Evolutionary conservation across 2,329 filamentous ascomycete genomes (phyloP), one percentile per base, ranked within the genome.

Genomic region (Elsinoe australis): DNA sequence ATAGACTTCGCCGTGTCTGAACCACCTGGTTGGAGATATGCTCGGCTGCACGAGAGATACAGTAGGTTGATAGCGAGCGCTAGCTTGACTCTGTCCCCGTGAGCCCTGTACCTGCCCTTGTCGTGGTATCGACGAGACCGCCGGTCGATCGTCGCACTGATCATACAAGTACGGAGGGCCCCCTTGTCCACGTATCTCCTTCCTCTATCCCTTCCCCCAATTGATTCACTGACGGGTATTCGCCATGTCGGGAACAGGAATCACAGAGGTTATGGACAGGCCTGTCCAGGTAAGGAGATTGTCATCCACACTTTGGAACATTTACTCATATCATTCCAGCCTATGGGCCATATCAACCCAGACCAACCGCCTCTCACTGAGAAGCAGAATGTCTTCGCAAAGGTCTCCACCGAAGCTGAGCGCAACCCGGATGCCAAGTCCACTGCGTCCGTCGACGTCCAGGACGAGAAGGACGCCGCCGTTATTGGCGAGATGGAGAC

Each of bases 341-440:
- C 26, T 12, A 51, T 49, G 49, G 62, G 60, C 29, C 52, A 60
- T 47, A 56, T 62, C 46, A 59, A 63, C 50, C 56, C 61, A 19
- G 54, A 56, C 12, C 59, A 62, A 28, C 56, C 64, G 10, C 59
- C 62, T 17, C 49, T 60, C 35, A 61, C 60, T 3, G 61, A 66
- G 54, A 67, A 64, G 56, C 54, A 60, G 36, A 64, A 66, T 55
- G 59, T 58, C 46, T 61, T 66, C 57, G 60, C 58, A 10, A 51
- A 15, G 17, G 8, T 15, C 8, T 32, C 39, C 15, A 31, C 26
- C 6, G 26, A 44, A 24, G 24, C 24, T 18, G 26, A 10, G 7
- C 5, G 9, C 39, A 53, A 52, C 5, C 39, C 26, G 8, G 54
- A 54, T 10, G 38, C 35, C 24, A 41, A 44, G 21, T 53, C 52